Evolutionary conservation across 2,329 filamentous ascomycete species (phyloP).

Genomic region (Aspergillus pseudoviridinutans): DNA sequence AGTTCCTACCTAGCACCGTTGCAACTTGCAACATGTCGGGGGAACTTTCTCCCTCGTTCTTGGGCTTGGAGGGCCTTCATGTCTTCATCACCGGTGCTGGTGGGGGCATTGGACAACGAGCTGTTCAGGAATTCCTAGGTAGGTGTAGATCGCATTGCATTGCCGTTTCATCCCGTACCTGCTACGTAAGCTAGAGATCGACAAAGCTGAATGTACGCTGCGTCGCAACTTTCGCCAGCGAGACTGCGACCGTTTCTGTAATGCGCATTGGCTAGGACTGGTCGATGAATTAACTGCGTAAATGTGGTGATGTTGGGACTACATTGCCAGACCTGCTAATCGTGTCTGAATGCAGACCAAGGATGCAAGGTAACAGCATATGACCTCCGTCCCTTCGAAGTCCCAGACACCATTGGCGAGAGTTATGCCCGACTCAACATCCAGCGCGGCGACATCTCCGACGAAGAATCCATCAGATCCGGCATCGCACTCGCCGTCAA

Average conservation of each 20-base stretch:
- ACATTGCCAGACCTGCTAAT: neutral
- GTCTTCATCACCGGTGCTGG: conserved; percentile 54
- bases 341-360: conserved; percentile 28
- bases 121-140: conserved; percentile 52
- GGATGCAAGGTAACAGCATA: conserved; percentile 54
- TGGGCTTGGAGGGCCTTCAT: conserved; percentile 47
- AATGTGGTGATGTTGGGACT: neutral
- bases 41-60: conserved; percentile 26
- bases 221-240: no score
- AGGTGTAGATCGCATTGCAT: conserved; percentile 15
- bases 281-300: neutral
- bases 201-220: no score
- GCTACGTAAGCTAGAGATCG: neutral
- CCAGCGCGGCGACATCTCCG: conserved; percentile 46
- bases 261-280: no score
- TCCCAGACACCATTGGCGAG: conserved; percentile 22
- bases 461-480: conserved; percentile 44
- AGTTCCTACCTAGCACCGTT: neutral
- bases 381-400: conserved; percentile 41
- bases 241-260: no score
- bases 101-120: conserved; percentile 49
- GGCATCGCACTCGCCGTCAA: conserved; percentile 40
- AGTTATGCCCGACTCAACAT: conserved; percentile 36
- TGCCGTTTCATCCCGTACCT: neutral
- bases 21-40: neutral